Percentiles rank a stretch among this genome's conserved stretches.
Conservation (phyloP, 2,329 filamentous ascomycete genomes). For the Dactylella cylindrospora region DNA sequence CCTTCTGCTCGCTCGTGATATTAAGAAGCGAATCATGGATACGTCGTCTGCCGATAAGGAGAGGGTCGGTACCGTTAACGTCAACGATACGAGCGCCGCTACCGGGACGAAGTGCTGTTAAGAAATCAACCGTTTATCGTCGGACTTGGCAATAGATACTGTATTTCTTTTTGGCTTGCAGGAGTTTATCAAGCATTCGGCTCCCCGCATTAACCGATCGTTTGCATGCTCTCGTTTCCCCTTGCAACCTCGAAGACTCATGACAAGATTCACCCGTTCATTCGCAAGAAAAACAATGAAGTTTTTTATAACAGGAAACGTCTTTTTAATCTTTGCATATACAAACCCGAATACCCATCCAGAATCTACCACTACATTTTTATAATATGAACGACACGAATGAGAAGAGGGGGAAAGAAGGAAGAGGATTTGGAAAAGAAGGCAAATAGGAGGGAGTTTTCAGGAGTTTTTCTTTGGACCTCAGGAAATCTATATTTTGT, state of each 20-base stretch:
- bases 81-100: constrained; percentile 25
- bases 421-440: constrained; percentile 18
- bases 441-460: constrained; percentile 42
- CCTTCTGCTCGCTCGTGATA: constrained; percentile 89
- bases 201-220: too few species aligned
- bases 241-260: too few species aligned
- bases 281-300: too few species aligned
- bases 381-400: constrained; percentile 33
- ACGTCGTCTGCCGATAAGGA: constrained; percentile 54
- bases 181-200: too few species aligned
- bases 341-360: constrained; percentile 44
- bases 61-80: constrained; percentile 30
- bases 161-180: too few species aligned
- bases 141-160: too few species aligned
- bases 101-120: constrained; percentile 37
- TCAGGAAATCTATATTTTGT: constrained; percentile 35
- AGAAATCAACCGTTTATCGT: constrained; percentile 14
- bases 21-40: constrained; percentile 98
- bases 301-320: constrained; percentile 36
- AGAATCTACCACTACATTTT: constrained; percentile 40
- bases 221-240: too few species aligned
- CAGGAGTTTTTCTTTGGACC: constrained; percentile 43
- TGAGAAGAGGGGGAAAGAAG: constrained; percentile 10
- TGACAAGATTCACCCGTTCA: constrained; percentile 35
- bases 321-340: constrained; percentile 21